Evolutionary conservation across 225 moss, liverwort and hornwort genomes (phyloP), one percentile per base, ranked within the genome.

Genomic region (Physcomitrellopsis africana): DNA sequence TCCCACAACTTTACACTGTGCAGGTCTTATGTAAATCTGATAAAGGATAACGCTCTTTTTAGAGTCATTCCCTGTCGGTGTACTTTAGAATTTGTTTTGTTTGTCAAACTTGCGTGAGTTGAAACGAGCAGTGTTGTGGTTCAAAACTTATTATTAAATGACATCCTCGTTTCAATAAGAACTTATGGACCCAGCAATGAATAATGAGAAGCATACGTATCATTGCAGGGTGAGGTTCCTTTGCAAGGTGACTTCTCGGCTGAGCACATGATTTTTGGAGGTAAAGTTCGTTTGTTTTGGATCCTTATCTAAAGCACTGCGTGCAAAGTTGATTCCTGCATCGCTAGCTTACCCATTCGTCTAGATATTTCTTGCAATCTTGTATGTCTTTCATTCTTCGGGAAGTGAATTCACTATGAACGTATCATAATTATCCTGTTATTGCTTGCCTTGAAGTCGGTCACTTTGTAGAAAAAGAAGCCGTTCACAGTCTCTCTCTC

Each of bases 221-320:
- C 45, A 10, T 77, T 67, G 17, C 74, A 89, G 89, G 89, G 89
- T 3, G 97, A 99, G 83, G 85, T 99, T n/a, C 95, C 93, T 7
- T 64, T 99, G 73, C 97, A 95, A 75, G 94, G 94, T 66, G 95
- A 99, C 70, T 93, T 99, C 70, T 80, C 94, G 19, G 93, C 97
- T 51, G 89, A 99, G 82, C 93, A 94, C 66, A 99, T 99, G 95
- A 90, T 95, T 27, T 95, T 93, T 87, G 95, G 93, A 76, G 85
- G 88, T 89, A 55, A 74, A 37, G 42, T 41, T 2, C 26, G 10
- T 47, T 55, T 47, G 20, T 53, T 37, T 53, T 17, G 73, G 32
- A 1, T 19, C 9, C 27, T 17, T 60, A 22, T 56, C 15, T 15
- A 26, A 9, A 18, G 37, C 29, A 17, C 3, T 17, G 5, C 60